A percentile compares a stretch with the other conserved stretches of the same genome.
Evolutionary conservation across 2,329 filamentous ascomycete genomes (phyloP).

Genomic region (Magnaporthiopsis poae): DNA sequence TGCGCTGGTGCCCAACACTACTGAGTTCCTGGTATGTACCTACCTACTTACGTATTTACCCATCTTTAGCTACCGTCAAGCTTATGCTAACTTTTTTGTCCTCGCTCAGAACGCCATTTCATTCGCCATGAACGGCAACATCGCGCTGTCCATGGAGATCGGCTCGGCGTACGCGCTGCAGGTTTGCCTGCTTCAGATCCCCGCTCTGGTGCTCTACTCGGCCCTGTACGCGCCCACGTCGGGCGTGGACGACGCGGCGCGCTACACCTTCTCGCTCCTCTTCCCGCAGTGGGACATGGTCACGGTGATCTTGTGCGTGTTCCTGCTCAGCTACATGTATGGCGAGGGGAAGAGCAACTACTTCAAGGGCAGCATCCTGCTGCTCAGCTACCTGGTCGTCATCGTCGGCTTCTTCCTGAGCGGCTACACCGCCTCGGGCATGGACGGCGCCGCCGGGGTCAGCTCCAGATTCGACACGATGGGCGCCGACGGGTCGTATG

Average conservation of each 20-base stretch:
- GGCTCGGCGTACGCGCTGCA: conserved; percentile 94
- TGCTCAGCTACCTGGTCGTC: conserved; percentile 87
- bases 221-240: conserved; percentile 49
- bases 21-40: conserved; percentile 69
- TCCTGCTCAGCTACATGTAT: conserved; percentile 93
- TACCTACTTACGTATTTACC: too few species aligned
- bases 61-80: not conserved
- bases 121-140: conserved; percentile 99
- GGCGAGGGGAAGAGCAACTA: conserved; percentile 99
- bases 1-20: conserved; percentile 93
- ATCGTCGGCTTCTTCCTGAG: conserved; percentile 86
- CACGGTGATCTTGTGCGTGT: conserved; percentile 89
- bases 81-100: conserved; percentile 9
- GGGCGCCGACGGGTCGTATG: conserved; percentile 38
- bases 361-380: conserved; percentile 94
- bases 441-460: conserved; percentile 17
- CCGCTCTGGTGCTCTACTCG: conserved; percentile 83
- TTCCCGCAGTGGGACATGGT: conserved; percentile 99
- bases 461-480: conserved; percentile 41
- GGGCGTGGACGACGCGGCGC: conserved; percentile 31
- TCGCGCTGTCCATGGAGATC: conserved; percentile 97
- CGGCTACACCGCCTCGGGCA: conserved; percentile 33
- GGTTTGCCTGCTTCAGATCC: conserved; percentile 89
- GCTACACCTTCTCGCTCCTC: conserved; percentile 72
- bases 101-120: conserved; percentile 79